Conservation (phyloP, 1,284 basidiomycete genomes). For the Moesziomyces antarcticus region DNA sequence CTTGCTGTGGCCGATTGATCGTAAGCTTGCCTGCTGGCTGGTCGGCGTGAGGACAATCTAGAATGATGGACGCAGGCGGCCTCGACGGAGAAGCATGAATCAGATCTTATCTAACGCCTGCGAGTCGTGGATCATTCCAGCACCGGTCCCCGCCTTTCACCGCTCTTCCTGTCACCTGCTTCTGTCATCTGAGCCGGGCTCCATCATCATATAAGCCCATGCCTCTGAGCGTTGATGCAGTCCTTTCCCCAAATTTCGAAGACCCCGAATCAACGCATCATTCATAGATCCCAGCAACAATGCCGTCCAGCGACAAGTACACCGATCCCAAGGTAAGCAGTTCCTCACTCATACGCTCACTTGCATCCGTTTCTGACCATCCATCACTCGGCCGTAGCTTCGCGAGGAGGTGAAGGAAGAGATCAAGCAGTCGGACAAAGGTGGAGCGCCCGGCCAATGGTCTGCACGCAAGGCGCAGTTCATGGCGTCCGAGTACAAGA, state of each 20-base stretch:
- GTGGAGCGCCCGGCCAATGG: conserved; percentile 44
- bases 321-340: conserved; percentile 42
- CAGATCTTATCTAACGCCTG: conserved; percentile 35
- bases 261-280: background rate
- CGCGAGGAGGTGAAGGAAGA: conserved; percentile 39
- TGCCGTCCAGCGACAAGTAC: conserved; percentile 49
- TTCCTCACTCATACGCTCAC: too few species aligned
- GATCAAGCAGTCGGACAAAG: conserved; percentile 40
- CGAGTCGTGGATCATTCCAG: background rate
- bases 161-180: background rate
- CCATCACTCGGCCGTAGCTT: conserved; percentile 4
- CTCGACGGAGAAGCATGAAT: conserved; percentile 11
- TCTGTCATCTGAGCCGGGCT: background rate
- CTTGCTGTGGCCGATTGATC: too few species aligned
- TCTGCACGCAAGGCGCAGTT: conserved; percentile 43
- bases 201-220: background rate
- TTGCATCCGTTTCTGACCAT: background rate
- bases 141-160: background rate
- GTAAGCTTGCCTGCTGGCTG: too few species aligned
- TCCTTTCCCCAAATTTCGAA: background rate
- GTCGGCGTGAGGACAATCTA: too few species aligned
- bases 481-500: conserved; percentile 45
- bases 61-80: conserved; percentile 1
- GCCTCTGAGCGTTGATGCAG: background rate
- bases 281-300: conserved; percentile 2